Percentiles rank a stretch among this genome's conserved stretches.
These are phyloP conservation scores for Sordariomycetes sp. DNA, from an alignment of 2,329 filamentous ascomycete species.

Conservation along the genomic window DNA sequence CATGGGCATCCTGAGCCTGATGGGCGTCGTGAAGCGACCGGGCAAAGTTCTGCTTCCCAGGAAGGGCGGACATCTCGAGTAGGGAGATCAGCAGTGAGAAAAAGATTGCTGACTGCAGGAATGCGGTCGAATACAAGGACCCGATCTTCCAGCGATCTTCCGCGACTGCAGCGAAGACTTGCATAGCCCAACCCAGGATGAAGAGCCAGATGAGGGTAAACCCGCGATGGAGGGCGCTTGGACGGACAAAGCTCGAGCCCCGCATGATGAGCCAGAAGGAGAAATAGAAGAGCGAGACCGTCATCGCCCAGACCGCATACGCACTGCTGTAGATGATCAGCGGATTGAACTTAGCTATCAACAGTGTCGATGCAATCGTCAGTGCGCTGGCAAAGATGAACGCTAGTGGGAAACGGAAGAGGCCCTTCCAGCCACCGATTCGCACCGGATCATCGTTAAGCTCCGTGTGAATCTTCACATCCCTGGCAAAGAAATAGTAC, in stretches of 20 bases:
- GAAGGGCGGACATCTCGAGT: conserved; percentile 70
- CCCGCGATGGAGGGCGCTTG: conserved; percentile 75
- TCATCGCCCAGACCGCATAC: conserved; percentile 85
- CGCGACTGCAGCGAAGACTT: conserved; percentile 66
- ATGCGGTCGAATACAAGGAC: conserved; percentile 71
- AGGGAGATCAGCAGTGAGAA: conserved; percentile 67
- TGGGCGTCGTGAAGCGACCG: conserved; percentile 43
- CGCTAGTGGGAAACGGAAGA: conserved; percentile 76
- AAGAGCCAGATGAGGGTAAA: conserved; percentile 85
- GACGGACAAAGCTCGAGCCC: conserved; percentile 69
- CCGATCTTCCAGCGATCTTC: conserved; percentile 65
- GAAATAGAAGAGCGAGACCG: conserved; percentile 71
- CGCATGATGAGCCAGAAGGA: conserved; percentile 75
- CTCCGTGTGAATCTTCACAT: conserved; percentile 42
- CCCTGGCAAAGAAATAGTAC: conserved; percentile 76
- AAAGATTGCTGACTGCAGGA: conserved; percentile 70
- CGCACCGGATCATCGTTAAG: conserved; percentile 51
- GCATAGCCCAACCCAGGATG: conserved; percentile 58
- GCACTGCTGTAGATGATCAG: conserved; percentile 84
- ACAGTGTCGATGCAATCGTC: conserved; percentile 63
- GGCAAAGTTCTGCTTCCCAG: conserved; percentile 61
- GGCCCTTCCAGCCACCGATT: conserved; percentile 69
- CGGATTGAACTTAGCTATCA: conserved; percentile 78
- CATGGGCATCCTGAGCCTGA: conserved; percentile 13
- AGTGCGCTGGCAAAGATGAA: conserved; percentile 57